Evolutionary conservation across 257 asterid species (phyloP).

Genomic region (Penstemon newberryi): DNA sequence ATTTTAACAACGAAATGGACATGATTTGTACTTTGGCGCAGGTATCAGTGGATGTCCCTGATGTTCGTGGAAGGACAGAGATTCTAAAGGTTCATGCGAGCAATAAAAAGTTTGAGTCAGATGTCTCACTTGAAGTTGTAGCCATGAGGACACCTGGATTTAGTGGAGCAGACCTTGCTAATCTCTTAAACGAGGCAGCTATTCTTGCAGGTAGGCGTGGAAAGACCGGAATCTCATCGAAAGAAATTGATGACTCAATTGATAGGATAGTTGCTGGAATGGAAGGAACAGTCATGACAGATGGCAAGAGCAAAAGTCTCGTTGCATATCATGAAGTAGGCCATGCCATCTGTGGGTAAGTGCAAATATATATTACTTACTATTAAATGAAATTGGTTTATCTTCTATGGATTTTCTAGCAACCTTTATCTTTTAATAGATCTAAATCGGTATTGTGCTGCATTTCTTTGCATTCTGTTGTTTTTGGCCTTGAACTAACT

Average conservation of each 20-base stretch:
- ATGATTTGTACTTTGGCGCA: conserved; percentile 35
- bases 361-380: conserved; percentile 8
- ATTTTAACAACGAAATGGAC: background rate
- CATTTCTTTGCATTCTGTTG: background rate
- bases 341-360: conserved; percentile 98
- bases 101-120: conserved; percentile 80
- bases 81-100: conserved; percentile 87
- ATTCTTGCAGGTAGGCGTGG: conserved; percentile 95
- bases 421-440: background rate
- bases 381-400: background rate
- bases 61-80: conserved; percentile 94
- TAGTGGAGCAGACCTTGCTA: conserved; percentile 99
- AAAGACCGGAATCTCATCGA: conserved; percentile 73
- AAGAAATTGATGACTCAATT: conserved; percentile 93
- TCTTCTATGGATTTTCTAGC: background rate
- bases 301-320: conserved; percentile 98
- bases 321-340: conserved; percentile 99
- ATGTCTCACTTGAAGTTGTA: conserved; percentile 89
- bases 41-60: conserved; percentile 96
- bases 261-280: conserved; percentile 99
- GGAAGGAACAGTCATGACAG: conserved; percentile 99
- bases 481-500: background rate
- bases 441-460: conserved; percentile 11
- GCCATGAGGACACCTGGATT: conserved; percentile 99
- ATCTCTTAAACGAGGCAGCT: conserved; percentile 96